Percentiles rank a stretch among this genome's conserved stretches.
phyloP scores from a whole-genome alignment of 1,139 yeast species.

The Groenewaldozyma sp. region DNA sequence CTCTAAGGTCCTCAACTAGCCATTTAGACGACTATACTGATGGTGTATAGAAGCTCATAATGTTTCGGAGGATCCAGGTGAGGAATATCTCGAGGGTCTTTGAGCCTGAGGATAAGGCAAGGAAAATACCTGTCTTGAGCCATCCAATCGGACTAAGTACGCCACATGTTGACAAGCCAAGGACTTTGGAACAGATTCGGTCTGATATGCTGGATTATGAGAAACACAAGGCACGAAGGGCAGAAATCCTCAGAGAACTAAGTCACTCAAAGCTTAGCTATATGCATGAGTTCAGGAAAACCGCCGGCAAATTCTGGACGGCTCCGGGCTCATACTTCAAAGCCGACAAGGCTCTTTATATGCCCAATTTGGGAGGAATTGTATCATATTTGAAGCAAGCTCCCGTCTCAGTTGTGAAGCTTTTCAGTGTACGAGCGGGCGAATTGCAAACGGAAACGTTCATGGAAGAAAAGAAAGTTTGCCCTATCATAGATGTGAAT shows the following conservation, averaged over 20 bases:
- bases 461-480: conserved; percentile 33
- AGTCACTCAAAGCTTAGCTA: conserved; percentile 84
- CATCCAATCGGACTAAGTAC: conserved; percentile 39
- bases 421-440: conserved; percentile 65
- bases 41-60: neutral
- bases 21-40: neutral
- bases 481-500: conserved; percentile 53
- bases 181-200: conserved; percentile 32
- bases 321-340: conserved; percentile 74
- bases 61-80: neutral
- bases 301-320: conserved; percentile 74
- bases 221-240: conserved; percentile 28
- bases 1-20: neutral
- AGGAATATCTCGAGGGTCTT: neutral
- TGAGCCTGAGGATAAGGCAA: neutral
- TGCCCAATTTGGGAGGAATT: conserved; percentile 63
- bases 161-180: conserved; percentile 28
- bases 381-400: conserved; percentile 42
- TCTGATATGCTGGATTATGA: conserved; percentile 41
- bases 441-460: conserved; percentile 57
- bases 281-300: conserved; percentile 65
- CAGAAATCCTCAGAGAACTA: conserved; percentile 50
- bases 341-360: conserved; percentile 63
- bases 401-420: conserved; percentile 54
- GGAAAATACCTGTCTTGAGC: conserved; percentile 28